Evolutionary conservation across 805 yeast genomes (phyloP), one percentile per base, ranked within the genome.

Genomic region (Isabelozyma pseudorhagii): DNA sequence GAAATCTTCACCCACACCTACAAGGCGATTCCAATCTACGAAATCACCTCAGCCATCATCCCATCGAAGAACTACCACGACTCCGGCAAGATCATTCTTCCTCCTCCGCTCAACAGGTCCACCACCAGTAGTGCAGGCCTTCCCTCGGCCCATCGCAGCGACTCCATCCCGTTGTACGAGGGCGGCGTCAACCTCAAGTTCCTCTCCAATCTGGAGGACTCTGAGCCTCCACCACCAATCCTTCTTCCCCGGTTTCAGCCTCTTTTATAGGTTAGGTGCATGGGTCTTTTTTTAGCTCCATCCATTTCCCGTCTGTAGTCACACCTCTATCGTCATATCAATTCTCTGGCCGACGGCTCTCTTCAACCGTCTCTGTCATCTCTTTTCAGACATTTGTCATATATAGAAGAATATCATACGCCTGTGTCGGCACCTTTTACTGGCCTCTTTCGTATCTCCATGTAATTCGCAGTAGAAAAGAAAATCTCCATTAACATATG

Each of bases 1-100:
- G 78, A 74, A 50, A 55, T 74, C 14, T 67, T 66, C 48, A 64
- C 71, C 10, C 74, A 71, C 48, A 53, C 61, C 31, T 57, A 68
- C 28, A 62, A 62, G 40, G 62, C 72, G 5, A 67, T 72, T 5
- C 71, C 75, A 3, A 67, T 70, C 13, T 62, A 68, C 51, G 74
- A 71, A 46, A 57, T 72, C 38, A 64, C 74, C 6, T 64, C 73
- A 1, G 60, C 70, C 11, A 62, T 67, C 29, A 55, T 63, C 0
- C 65, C 69, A 7, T 46, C 43, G 47, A 54, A 38, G 45, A 46
- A 46, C 44, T 46, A 46, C 46, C 50, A 47, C 38, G 61, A 55
- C 15, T 46, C 58, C 8, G 56, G 66, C 8, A 65, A 62, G 45
- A 64, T 67, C 18, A 59, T 70, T 13, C 54, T 70, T 11, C 77